A percentile compares a stretch with the other conserved stretches of the same genome.
Conservation (phyloP, 441 rosid genomes). For the Pelargonium hybrid region DNA sequence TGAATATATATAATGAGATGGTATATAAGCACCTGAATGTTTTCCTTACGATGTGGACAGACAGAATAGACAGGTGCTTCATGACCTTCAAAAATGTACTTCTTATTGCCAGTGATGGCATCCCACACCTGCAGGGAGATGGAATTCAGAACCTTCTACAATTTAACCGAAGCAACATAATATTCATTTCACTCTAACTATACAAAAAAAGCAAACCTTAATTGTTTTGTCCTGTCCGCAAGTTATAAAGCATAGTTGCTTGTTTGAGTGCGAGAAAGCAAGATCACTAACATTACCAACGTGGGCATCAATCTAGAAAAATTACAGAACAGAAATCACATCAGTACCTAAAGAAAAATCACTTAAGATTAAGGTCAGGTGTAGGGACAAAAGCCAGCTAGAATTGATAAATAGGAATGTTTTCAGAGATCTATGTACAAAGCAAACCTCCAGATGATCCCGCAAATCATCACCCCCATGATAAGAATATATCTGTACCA, state of each 20-base stretch:
- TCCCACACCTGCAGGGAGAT: slow-evolving; percentile 59
- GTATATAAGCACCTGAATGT: slow-evolving; percentile 47
- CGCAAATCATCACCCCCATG: slow-evolving; percentile 53
- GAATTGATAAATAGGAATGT: not conserved
- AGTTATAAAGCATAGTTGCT: slow-evolving; percentile 49
- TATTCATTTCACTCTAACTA: slow-evolving; percentile 6
- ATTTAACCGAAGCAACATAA: slow-evolving; percentile 11
- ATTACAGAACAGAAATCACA: not conserved
- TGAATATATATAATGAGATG: not conserved
- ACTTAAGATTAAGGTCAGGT: not conserved
- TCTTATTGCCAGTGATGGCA: slow-evolving; percentile 39
- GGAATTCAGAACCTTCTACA: slow-evolving; percentile 1
- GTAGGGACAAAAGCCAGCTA: not conserved
- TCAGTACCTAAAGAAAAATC: not conserved
- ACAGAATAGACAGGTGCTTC: slow-evolving; percentile 68
- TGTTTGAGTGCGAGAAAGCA: slow-evolving; percentile 59
- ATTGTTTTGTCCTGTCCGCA: slow-evolving; percentile 68
- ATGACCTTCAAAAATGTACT: slow-evolving; percentile 54
- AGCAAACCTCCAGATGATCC: slow-evolving; percentile 64
- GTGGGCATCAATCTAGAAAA: slow-evolving; percentile 66
- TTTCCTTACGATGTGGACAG: slow-evolving; percentile 70
- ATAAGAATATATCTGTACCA: slow-evolving; percentile 66
- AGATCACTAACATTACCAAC: slow-evolving; percentile 64
- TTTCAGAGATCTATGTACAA: not conserved
- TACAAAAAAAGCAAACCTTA: slow-evolving; percentile 35